Conservation (phyloP, 1,284 basidiomycete genomes). For the Peniophora sp. region DNA sequence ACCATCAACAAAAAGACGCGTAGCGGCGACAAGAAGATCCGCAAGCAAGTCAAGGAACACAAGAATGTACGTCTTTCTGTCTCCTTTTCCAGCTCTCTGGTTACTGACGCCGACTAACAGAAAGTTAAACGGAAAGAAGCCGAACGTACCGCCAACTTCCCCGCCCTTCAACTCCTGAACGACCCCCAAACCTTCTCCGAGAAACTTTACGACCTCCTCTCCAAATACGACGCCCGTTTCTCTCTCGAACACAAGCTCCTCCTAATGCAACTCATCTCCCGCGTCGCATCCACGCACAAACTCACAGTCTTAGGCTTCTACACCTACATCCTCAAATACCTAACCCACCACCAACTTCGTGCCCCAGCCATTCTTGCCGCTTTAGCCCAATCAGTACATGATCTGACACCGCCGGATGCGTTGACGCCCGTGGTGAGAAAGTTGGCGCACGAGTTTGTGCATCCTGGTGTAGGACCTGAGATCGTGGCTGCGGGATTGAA, state of each 20-base stretch:
- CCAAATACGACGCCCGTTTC: conserved; percentile 86
- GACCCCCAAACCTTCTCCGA: conserved; percentile 97
- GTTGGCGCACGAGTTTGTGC: conserved; percentile 93
- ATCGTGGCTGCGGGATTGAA: conserved; percentile 97
- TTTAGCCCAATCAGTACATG: conserved; percentile 94
- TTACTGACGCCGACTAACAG: conserved; percentile 24
- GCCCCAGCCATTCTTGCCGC: conserved; percentile 93
- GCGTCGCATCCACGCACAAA: conserved; percentile 91
- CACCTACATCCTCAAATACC: conserved; percentile 92
- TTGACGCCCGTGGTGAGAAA: conserved; percentile 88
- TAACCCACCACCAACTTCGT: conserved; percentile 88
- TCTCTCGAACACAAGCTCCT: conserved; percentile 96
- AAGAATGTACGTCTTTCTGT: conserved; percentile 45
- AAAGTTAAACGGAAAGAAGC: conserved; percentile 51
- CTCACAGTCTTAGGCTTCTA: conserved; percentile 95
- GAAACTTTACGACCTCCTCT: conserved; percentile 86
- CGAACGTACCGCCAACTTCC: conserved; percentile 67
- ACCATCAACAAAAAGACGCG: conserved; percentile 88
- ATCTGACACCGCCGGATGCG: conserved; percentile 91
- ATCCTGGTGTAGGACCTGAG: conserved; percentile 93
- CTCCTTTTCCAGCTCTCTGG: background rate
- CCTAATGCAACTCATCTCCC: conserved; percentile 95
- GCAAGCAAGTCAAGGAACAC: conserved; percentile 60
- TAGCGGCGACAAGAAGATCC: conserved; percentile 72
- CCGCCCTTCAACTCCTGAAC: conserved; percentile 88